These are phyloP conservation scores for Protea cynaroides DNA, from an alignment of 164 flowering plant genomes.

Conservation along the genomic window DNA sequence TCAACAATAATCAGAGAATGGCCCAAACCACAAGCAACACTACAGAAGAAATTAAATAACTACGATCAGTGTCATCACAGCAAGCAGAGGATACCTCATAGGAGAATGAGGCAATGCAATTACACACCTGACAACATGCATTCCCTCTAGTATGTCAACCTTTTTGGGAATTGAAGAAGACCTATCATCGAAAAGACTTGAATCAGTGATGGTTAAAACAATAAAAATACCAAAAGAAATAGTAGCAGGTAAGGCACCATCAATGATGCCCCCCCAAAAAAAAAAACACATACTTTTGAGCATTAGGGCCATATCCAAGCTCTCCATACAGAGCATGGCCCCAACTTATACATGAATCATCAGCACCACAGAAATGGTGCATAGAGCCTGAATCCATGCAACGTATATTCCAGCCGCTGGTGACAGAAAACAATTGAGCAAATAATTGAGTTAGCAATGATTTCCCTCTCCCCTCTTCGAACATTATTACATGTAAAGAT, in stretches of 20 bases:
- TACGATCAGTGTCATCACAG: not conserved
- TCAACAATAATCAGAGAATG: slow-evolving; percentile 89
- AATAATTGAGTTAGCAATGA: not conserved
- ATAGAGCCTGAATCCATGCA: slow-evolving; percentile 93
- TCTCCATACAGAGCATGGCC: slow-evolving; percentile 89
- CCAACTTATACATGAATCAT: slow-evolving; percentile 96
- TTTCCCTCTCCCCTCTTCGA: too few relatives aligned
- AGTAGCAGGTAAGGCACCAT: not conserved
- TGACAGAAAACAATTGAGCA: not conserved
- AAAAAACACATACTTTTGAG: slow-evolving; percentile 57
- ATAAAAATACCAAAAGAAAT: not conserved
- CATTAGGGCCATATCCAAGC: slow-evolving; percentile 90
- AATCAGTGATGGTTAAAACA: not conserved
- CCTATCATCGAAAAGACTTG: slow-evolving; percentile 29
- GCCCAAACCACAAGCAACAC: slow-evolving; percentile 93
- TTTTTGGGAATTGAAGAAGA: slow-evolving; percentile 90
- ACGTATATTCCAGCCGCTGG: slow-evolving; percentile 92
- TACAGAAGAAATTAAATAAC: slow-evolving; percentile 15
- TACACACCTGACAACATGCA: slow-evolving; percentile 80
- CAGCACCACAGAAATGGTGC: slow-evolving; percentile 94
- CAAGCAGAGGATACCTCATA: not conserved
- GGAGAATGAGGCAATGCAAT: not conserved
- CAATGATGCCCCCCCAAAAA: not conserved
- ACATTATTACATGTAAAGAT: too few relatives aligned
- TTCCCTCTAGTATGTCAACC: slow-evolving; percentile 83